Base-by-base conservation (phyloP, 257 asterid species). In the Coffea eugenioides region DNA sequence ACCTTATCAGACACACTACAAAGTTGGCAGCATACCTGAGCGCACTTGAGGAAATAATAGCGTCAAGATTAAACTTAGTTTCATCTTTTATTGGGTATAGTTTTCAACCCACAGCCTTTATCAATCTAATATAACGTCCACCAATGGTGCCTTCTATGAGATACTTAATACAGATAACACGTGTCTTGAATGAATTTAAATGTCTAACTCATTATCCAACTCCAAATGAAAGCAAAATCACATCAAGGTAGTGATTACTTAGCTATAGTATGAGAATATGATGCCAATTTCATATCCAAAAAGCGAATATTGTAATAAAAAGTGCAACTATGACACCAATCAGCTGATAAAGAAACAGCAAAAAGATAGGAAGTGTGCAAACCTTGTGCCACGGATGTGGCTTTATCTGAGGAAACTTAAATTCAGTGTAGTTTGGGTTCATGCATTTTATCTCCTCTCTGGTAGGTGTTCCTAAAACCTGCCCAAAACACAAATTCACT, bases 301-400 rank as follows among this genome's bases (percentile, higher is more conserved):
- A 48, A 13, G 13, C 11, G 56, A 11, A 51, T 51, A 51, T 13
- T 51, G 56, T 51, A 11, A 11, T 11, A 14, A 52, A 6, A 12
- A 52, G 18, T 13, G 57, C 4, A 52, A 52, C 20, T 52, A 52
- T 52, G 57, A 52, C 57, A 52, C 57, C 57, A 52, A 48, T 52
- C 57, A 52, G 20, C 57, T 12, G 57, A 18, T 13, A 66, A 9
- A 57, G 68, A 23, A 49, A 31, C 51, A 65, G 41, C 21, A 34
- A 48, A 25, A 70, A 9, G 14, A 13, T 8, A 1, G 80, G 9
- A 61, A 34, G 27, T 25, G 77, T 56, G 51, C 78, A 81, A 78
- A 93, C 98, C 97, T 94, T 94, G 88, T 94, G 98, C 98, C 98
- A 94, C n/a, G 98, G 98, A 84, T 94, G 98, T 80, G 97, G 95